Evolutionary conservation across 371 early-diverging fungal genomes (phyloP), one percentile per base, ranked within the genome.

Genomic region (Entomophthora muscae): DNA sequence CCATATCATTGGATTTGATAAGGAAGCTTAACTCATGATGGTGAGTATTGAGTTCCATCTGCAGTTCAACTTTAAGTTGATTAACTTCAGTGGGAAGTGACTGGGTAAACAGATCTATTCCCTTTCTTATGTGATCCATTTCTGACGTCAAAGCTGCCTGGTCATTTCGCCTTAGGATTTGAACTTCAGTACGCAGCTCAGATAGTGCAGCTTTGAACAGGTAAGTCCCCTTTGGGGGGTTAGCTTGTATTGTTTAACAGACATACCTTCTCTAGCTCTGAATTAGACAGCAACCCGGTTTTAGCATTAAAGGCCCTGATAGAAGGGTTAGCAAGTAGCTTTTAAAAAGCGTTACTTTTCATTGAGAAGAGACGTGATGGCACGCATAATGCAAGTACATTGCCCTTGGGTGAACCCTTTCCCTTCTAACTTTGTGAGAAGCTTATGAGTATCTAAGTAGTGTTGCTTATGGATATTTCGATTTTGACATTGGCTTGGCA

Each of bases 31-130:
- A 79, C 55, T 94, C 96, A 32, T 90, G 81, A 67, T 89, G 89
- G 67, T 88, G 83, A 66, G 86, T 86, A 69, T 91, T 92, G 75
- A 95, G 70, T 68, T 95, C 96, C 68, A 94, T 82, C 22, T 84
- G 79, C 32, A 94, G 83, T 23, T 93, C 92, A 5, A 84, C 79
- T 70, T 90, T 89, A 73, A 94, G 71, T 31, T 78, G 78, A 0
- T 83, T 78, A 21, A 89, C 76, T 32, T 85, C 82, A 63, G 94
- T 93, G 17, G 80, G 77, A 23, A 89, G 71, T 52, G 78, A 75
- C 57, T 89, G 90, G 32, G 76, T 79, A 67, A 93, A 61, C 0
- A 77, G 71, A 59, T 92, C 91, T 3, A 93, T 79, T 63, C 90
- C 91, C 26, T 91, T 76, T 59, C 82, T 76, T n/a, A 92, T 83